A percentile compares a stretch with the other conserved stretches of the same genome.
Evolutionary conservation across 2,329 filamentous ascomycete genomes (phyloP).

Genomic region (Reticulascus tulasneorum): DNA sequence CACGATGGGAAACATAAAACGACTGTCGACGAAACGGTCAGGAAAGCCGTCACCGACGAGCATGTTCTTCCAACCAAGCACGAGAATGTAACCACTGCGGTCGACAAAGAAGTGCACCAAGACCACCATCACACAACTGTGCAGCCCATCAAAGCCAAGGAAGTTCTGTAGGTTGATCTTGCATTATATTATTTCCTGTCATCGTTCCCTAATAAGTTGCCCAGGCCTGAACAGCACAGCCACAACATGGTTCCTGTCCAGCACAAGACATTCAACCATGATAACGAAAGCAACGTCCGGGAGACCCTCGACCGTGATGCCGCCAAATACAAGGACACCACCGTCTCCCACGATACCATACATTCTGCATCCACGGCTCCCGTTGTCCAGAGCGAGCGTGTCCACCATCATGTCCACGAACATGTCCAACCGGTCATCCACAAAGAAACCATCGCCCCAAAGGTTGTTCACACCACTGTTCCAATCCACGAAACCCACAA

Average conservation of each 20-base stretch:
- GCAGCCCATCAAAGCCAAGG: conserved; percentile 50
- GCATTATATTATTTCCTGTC: conserved; percentile 18
- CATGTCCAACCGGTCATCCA: conserved; percentile 68
- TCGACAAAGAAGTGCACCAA: conserved; percentile 68
- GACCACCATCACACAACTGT: conserved; percentile 69
- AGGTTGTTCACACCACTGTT: conserved; percentile 66
- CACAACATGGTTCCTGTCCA: conserved; percentile 57
- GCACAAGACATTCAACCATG: conserved; percentile 59
- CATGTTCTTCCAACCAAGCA: conserved; percentile 56
- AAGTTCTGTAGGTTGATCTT: conserved; percentile 37
- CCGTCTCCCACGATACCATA: conserved; percentile 23
- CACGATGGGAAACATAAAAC: conserved; percentile 64
- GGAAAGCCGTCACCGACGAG: conserved; percentile 58
- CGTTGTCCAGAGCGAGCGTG: conserved; percentile 23
- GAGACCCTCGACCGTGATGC: conserved; percentile 48
- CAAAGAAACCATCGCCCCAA: conserved; percentile 64
- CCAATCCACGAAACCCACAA: conserved; percentile 72
- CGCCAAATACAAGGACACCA: conserved; percentile 23
- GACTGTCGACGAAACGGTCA: conserved; percentile 64
- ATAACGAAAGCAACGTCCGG: conserved; percentile 45
- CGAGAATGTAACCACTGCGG: conserved; percentile 56
- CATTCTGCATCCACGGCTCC: conserved; percentile 21
- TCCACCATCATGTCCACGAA: conserved; percentile 54
- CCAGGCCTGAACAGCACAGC: conserved; percentile 56
- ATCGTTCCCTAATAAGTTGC: not conserved